phyloP scores from a whole-genome alignment of 192 early-diverging fungal genomes.

The Coemansia sp. region DNA sequence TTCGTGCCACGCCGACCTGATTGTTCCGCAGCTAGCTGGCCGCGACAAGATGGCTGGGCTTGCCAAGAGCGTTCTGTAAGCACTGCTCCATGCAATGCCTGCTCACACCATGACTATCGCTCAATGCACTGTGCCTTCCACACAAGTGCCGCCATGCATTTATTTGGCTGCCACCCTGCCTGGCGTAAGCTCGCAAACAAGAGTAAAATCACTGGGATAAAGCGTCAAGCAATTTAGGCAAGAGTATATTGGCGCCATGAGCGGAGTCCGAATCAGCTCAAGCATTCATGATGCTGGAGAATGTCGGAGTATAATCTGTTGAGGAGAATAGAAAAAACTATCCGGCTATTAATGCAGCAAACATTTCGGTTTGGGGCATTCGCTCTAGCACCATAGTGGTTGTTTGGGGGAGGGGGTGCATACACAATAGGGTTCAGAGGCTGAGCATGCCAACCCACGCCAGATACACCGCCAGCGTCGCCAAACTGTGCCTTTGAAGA shows the following conservation, averaged over 20 bases:
- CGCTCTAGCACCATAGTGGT: not conserved
- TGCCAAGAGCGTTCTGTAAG: no score
- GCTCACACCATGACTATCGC: conserved; percentile 5
- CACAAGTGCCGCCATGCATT: not conserved
- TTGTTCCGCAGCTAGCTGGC: no score
- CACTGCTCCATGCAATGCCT: not conserved
- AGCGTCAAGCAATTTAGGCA: not conserved
- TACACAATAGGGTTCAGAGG: not conserved
- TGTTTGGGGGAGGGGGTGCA: not conserved
- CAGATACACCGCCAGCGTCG: no score
- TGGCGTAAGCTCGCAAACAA: not conserved
- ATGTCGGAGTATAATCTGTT: not conserved
- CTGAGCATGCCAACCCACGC: no score
- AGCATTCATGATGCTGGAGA: not conserved
- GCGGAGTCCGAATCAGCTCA: not conserved
- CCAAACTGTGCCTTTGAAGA: no score
- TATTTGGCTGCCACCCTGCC: not conserved
- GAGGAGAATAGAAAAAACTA: not conserved
- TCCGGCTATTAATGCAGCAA: not conserved
- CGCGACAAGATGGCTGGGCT: no score
- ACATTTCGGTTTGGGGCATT: not conserved
- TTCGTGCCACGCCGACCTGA: no score
- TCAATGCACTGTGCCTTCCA: not conserved
- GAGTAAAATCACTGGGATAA: no score
- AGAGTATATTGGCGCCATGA: not conserved